Conservation (phyloP, 2,329 filamentous ascomycete species). For the Gnomoniopsis sp. region DNA sequence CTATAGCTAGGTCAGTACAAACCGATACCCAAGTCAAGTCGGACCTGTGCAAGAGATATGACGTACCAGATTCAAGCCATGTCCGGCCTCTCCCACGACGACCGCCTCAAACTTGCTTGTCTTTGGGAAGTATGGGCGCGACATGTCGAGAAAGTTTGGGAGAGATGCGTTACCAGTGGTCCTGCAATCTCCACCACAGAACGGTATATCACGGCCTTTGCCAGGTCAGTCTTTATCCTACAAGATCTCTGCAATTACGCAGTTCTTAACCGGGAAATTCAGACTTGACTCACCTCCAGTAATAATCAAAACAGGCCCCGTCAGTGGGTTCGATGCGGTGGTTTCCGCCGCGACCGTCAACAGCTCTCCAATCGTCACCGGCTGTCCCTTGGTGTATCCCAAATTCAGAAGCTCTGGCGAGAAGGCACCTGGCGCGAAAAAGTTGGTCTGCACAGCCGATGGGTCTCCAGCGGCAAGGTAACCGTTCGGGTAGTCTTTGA, state of each 20-base stretch:
- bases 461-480: conserved; percentile 49
- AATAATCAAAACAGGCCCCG: conserved; percentile 55
- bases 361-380: conserved; percentile 56
- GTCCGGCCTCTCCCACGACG: conserved; percentile 49
- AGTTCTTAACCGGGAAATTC: neutral
- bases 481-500: conserved; percentile 40
- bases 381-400: conserved; percentile 47
- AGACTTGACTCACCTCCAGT: conserved; percentile 43
- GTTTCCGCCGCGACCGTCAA: conserved; percentile 47
- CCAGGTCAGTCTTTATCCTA: neutral
- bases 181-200: conserved; percentile 60
- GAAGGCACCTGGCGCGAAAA: conserved; percentile 51
- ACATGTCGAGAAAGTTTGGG: conserved; percentile 41
- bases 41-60: neutral
- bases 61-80: conserved; percentile 46
- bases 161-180: conserved; percentile 35
- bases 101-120: conserved; percentile 48
- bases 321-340: conserved; percentile 35
- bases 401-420: conserved; percentile 48
- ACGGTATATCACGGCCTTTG: conserved; percentile 48
- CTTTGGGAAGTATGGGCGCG: conserved; percentile 38
- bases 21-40: neutral
- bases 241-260: neutral
- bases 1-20: neutral
- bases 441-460: conserved; percentile 48